Base-by-base conservation (phyloP, 2,329 filamentous ascomycete species). In the Epichloe gansuensis region DNA sequence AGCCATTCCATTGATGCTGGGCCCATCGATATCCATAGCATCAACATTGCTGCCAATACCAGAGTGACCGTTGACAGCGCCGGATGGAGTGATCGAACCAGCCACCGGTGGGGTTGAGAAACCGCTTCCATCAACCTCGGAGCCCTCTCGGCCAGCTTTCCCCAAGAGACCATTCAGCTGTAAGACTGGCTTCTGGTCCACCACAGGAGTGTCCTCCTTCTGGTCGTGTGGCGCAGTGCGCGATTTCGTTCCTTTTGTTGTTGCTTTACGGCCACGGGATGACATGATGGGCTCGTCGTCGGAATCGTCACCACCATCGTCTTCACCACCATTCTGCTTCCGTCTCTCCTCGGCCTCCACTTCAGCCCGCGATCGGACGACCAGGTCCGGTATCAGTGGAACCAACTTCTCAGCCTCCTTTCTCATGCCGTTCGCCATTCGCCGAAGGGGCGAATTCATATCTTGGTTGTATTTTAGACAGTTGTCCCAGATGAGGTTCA, bases 211-310 rank as follows among this genome's bases (percentile, higher is more conserved):
- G 46, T 83, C 84, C 66, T 96, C 89, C 57, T 86, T 85, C 57
- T 82, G 81, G 54, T 86, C 84, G 47, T 80, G 75, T 23, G 81
- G 82, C 3, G 86, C 84, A 62, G 89, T 91, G 50, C 89, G 81
- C 21, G 85, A 83, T 61, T 85, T 83, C 57, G 83, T 82, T 23
- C 89, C 85, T 64, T 87, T 91, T 59, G 88, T 86, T 3, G 65
- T 63, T 15, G 90, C 88, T 66, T 91, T 95, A 45, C 93, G 85
- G 51, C 93, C 93, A 58, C 93, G 82, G 48, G 91, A 96, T 54
- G 93, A 93, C 88, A 97, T 97, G 63, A 98, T 97, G 8, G 93
- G 93, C 69, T 95, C 91, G 65, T 97, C 91, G 62, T 97, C 91
- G 60, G 90, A 95, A 67, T 96, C 91, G 54, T 96, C 91, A 31